Conservation (phyloP, 1,139 yeast species). For the Zygosaccharomyces sapae region DNA sequence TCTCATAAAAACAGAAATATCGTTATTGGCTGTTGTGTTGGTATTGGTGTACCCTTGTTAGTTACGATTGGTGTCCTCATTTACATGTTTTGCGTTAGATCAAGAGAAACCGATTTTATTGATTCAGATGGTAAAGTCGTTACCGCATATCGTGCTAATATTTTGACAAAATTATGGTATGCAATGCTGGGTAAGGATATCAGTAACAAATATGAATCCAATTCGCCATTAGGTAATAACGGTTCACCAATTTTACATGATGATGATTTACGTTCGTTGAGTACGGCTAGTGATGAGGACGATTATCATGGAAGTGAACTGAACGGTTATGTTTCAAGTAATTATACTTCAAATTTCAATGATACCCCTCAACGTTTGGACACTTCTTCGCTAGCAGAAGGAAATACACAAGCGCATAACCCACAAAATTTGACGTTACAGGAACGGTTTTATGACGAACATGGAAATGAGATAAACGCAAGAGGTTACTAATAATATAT, state of each 20-base stretch:
- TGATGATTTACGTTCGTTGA: conserved; percentile 10
- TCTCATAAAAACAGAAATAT: conserved; percentile 42
- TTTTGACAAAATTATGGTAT: conserved; percentile 31
- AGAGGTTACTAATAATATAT: conserved; percentile 22
- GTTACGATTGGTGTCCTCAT: conserved; percentile 19
- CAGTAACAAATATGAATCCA: conserved; percentile 30
- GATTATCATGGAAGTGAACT: conserved; percentile 5
- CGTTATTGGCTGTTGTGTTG: conserved; percentile 48
- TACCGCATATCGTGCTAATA: conserved; percentile 33
- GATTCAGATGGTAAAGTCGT: conserved; percentile 42
- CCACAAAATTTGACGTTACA: conserved; percentile 20
- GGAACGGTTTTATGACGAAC: conserved; percentile 28
- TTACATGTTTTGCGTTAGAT: conserved; percentile 33
- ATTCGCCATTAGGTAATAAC: conserved; percentile 30
- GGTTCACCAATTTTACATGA: conserved; percentile 21
- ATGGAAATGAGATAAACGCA: conserved; percentile 27
- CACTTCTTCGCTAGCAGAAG: conserved; percentile 8
- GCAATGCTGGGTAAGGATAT: conserved; percentile 29
- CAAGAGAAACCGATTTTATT: conserved; percentile 36
- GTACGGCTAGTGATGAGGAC: conserved; percentile 10
- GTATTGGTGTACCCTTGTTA: conserved; percentile 39
- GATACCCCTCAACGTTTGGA: conserved; percentile 11
- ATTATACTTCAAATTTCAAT: conserved; percentile 10
- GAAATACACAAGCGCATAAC: conserved; percentile 18
- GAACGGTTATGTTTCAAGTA: conserved; percentile 6